Evolutionary conservation across 116 monocot genomes (phyloP), one percentile per base, ranked within the genome.

Genomic region (Dioscorea cayenensis): DNA sequence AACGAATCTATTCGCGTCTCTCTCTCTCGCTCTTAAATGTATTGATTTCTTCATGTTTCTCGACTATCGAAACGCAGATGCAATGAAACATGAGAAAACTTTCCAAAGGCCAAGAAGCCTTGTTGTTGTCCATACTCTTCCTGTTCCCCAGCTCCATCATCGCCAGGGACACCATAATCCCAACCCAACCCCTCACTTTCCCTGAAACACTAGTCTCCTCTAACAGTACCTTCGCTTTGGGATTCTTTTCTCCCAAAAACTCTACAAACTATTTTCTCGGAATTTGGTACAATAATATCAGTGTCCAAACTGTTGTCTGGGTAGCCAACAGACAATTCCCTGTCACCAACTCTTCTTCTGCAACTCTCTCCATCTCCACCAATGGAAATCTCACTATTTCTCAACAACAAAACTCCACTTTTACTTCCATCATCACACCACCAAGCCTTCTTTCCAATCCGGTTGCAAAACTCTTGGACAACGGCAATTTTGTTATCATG

Each of bases 291-390:
- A 50, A 52, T 55, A 64, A 70, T 2, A 64, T 71, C 63, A 14
- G 28, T 1, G 82, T 73, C 9, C 18, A 23, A 17, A 80, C 80
- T 3, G 19, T 75, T 8, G 75, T 75, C 27, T 80, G 80, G 80
- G 80, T 80, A 5, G 80, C 75, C 70, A 80, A 80, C 71, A 50
- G 80, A 2, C 28, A 60, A 18, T 18, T 4, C 25, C 80, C 80
- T 1, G 63, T 71, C 36, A 35, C 37, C 9, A 16, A 18, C 19
- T 22, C 18, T 37, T 22, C 18, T 37, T 29, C 7, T 28, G 69
- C 63, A 14, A 22, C 6, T n/a, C 50, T 81, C 14, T 36, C 16
- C 2, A 16, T 80, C 59, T 36, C 61, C 27, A 14, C 7, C 28
- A 49, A 75, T 6, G 75, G 80, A 22, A 74, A 2, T 4, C 75